These are phyloP conservation scores for Penicillium sp. DNA, from an alignment of 2,329 filamentous ascomycete species.

Conservation along the genomic window DNA sequence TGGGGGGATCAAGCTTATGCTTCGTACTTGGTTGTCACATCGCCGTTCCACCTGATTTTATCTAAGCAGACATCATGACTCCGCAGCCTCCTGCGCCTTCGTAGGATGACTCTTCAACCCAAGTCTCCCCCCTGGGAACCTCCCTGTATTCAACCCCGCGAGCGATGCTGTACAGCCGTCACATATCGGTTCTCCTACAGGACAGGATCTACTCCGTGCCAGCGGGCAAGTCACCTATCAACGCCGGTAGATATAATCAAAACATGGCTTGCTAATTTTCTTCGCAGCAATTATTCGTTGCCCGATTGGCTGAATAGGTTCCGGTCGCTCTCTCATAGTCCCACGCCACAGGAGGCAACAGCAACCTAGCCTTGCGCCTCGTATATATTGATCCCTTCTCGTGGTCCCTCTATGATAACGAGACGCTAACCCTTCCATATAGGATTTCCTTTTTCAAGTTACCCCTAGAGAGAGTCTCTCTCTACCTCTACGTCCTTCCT, in stretches of 20 bases:
- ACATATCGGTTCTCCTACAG: not conserved
- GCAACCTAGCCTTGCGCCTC: not conserved
- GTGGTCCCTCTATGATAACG: too few species aligned
- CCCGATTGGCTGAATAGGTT: not conserved
- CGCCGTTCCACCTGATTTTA: too few species aligned
- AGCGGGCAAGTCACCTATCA: not conserved
- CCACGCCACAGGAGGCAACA: not conserved
- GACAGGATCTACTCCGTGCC: not conserved
- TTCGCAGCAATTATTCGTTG: not conserved
- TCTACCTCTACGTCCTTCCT: not conserved
- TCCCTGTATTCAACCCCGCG: not conserved
- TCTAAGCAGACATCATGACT: too few species aligned
- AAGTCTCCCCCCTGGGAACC: not conserved
- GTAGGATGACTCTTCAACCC: not conserved
- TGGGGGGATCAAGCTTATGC: too few species aligned
- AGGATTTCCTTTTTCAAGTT: not conserved
- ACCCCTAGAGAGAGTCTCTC: not conserved
- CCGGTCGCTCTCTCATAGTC: too few species aligned
- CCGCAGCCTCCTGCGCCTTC: too few species aligned
- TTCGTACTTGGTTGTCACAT: too few species aligned
- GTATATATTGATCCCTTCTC: too few species aligned
- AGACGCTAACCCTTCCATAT: not conserved
- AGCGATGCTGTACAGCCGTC: not conserved
- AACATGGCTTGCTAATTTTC: not conserved
- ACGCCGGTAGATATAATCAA: not conserved